Evolutionary conservation across 1,284 basidiomycete genomes (phyloP).

Genomic region (Stygiomarasmius scandens): DNA sequence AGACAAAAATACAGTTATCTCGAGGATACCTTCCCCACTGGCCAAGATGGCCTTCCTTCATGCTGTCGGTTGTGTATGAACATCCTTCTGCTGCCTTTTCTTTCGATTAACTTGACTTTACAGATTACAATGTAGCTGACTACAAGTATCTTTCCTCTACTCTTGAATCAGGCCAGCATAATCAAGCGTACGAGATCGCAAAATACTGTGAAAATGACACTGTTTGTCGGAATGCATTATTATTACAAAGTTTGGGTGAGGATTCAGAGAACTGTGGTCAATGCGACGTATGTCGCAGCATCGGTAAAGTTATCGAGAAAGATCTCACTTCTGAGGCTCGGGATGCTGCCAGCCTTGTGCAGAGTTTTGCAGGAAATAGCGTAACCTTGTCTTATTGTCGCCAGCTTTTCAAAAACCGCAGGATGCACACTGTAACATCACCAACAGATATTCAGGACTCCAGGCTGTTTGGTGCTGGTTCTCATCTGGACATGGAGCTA

Average conservation of each 20-base stretch:
- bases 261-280: constrained; percentile 42
- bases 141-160: constrained; percentile 48
- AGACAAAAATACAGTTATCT: constrained; percentile 54
- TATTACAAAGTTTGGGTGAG: constrained; percentile 53
- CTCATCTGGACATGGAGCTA: constrained; percentile 1
- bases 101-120: constrained; percentile 2
- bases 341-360: constrained; percentile 45
- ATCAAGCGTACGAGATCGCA: constrained; percentile 55
- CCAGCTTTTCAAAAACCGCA: neutral
- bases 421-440: no score
- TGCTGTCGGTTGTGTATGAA: constrained; percentile 61
- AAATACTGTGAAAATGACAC: constrained; percentile 64
- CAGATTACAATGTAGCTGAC: constrained; percentile 63
- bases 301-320: constrained; percentile 29
- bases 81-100: neutral
- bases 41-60: constrained; percentile 72
- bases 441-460: neutral
- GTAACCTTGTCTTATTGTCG: neutral
- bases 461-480: constrained; percentile 3
- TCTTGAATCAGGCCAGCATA: constrained; percentile 61
- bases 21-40: constrained; percentile 86
- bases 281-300: constrained; percentile 58
- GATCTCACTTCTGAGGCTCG: constrained; percentile 48
- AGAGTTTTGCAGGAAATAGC: constrained; percentile 14
- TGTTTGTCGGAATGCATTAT: constrained; percentile 68